Evolutionary conservation across 2,329 filamentous ascomycete genomes (phyloP), one percentile per base, ranked within the genome.

Genomic region (Penicillium sp.): DNA sequence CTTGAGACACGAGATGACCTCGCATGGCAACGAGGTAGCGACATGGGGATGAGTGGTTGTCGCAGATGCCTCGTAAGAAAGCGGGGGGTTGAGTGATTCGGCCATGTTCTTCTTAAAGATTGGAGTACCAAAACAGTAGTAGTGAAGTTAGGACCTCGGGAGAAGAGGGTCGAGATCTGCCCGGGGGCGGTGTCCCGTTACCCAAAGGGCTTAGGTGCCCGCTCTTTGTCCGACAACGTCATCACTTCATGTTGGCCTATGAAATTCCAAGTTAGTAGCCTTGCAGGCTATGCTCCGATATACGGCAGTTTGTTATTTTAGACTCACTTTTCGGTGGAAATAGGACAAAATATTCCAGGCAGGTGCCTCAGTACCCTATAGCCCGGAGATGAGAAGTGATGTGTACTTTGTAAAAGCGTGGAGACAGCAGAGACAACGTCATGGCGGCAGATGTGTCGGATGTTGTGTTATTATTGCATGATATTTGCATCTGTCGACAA

Each of bases 1-100:
- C 73, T 96, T 88, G 25, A 99, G 86, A 72, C 93, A 97, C 69
- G 92, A 88, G 13, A 94, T 84, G 23, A 97, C 94, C 75, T 97
- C 93, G 4, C 83, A 80, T 0, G 94, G 94, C 2, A 97, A 83
- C 9, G 83, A 83, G 57, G 82, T 81, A 38, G 90, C 88, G 58
- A 84, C 75, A 73, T 88, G 86, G 62, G 87, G 89, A 75, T 92
- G 82, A 44, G 86, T 91, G 55, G 89, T 83, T 63, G 88, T 87
- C 51, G 87, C 86, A 7, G 90, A 93, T 57, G 88, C 84, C 75
- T 91, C 88, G 73, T 90, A 88, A 70, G 86, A 89, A 61, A 92
- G 82, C 3, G 88, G 87, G 62, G 88, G 86, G 71, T 89, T 84
- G 61, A 87, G 65, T 36, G 70, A 64, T 55, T 78, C 77, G 27